Evolutionary conservation across 2,329 filamentous ascomycete species (phyloP).

Genomic region (Fusarium pseudonygamai): DNA sequence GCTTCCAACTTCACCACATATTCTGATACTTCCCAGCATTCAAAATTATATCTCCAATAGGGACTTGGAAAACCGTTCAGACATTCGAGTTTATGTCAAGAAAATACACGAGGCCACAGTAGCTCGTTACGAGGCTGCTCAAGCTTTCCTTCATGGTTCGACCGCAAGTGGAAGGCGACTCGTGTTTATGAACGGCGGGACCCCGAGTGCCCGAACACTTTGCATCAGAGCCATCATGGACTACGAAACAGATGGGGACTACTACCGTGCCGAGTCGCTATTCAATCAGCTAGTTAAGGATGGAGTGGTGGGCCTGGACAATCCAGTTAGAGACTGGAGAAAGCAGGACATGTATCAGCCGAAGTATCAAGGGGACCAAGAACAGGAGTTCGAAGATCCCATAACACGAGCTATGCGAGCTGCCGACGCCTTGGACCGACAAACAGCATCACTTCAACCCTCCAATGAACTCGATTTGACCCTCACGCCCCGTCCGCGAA

Average conservation of each 20-base stretch:
- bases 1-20: slow-evolving; percentile 66
- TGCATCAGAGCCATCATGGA: slow-evolving; percentile 66
- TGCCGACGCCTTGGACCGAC: slow-evolving; percentile 65
- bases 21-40: slow-evolving; percentile 65
- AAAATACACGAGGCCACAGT: slow-evolving; percentile 61
- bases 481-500: slow-evolving; percentile 52
- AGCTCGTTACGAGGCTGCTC: slow-evolving; percentile 59
- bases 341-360: slow-evolving; percentile 33
- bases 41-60: slow-evolving; percentile 55
- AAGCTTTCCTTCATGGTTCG: slow-evolving; percentile 60
- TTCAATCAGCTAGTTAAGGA: slow-evolving; percentile 62
- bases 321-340: slow-evolving; percentile 35
- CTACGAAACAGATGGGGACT: slow-evolving; percentile 60
- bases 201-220: slow-evolving; percentile 61
- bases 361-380: slow-evolving; percentile 22
- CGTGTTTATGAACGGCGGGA: slow-evolving; percentile 70
- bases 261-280: slow-evolving; percentile 59
- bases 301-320: slow-evolving; percentile 55
- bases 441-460: slow-evolving; percentile 64
- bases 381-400: slow-evolving; percentile 55
- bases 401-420: slow-evolving; percentile 66
- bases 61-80: slow-evolving; percentile 42
- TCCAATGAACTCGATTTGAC: slow-evolving; percentile 60
- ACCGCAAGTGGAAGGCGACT: slow-evolving; percentile 60
- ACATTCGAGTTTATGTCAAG: slow-evolving; percentile 54